These are phyloP conservation scores for Polysphondylium violaceum DNA, from an alignment of 78 protist species.

Conservation along the genomic window DNA sequence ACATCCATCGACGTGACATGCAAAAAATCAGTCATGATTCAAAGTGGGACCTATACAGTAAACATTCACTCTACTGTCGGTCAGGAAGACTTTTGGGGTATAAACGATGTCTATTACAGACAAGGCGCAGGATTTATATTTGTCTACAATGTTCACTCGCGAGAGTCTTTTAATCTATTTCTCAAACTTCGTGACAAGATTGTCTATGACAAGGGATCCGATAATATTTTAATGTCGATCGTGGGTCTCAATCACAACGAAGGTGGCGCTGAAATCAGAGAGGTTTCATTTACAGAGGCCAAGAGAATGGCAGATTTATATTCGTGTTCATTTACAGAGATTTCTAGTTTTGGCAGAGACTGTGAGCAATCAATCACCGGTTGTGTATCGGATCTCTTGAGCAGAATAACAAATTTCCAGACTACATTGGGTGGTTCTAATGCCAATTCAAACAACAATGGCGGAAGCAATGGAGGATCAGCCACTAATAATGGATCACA, in stretches of 20 bases:
- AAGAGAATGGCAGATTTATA: conserved; percentile 64
- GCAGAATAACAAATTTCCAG: conserved; percentile 20
- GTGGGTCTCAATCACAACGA: conserved; percentile 40
- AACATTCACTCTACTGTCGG: conserved; percentile 49
- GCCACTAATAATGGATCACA: too few relatives aligned
- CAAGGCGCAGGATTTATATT: conserved; percentile 61
- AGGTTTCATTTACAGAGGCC: conserved; percentile 42
- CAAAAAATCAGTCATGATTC: conserved; percentile 27
- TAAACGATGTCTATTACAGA: conserved; percentile 46
- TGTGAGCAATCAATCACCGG: conserved; percentile 26
- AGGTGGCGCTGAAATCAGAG: conserved; percentile 14
- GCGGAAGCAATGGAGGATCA: not conserved
- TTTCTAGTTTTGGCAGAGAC: conserved; percentile 9
- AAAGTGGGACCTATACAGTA: conserved; percentile 60
- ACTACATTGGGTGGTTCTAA: not conserved
- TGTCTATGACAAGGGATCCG: conserved; percentile 34
- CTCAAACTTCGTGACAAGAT: conserved; percentile 43
- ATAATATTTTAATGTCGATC: conserved; percentile 60
- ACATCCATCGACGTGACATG: not conserved
- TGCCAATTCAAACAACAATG: not conserved
- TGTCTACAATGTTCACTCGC: conserved; percentile 58
- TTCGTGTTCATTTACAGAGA: conserved; percentile 28
- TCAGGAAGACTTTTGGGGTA: conserved; percentile 77
- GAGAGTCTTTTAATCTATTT: conserved; percentile 44
- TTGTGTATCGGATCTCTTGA: conserved; percentile 8